Evolutionary conservation across 129 eudicot species (phyloP).

Genomic region (Flaveria robusta): DNA sequence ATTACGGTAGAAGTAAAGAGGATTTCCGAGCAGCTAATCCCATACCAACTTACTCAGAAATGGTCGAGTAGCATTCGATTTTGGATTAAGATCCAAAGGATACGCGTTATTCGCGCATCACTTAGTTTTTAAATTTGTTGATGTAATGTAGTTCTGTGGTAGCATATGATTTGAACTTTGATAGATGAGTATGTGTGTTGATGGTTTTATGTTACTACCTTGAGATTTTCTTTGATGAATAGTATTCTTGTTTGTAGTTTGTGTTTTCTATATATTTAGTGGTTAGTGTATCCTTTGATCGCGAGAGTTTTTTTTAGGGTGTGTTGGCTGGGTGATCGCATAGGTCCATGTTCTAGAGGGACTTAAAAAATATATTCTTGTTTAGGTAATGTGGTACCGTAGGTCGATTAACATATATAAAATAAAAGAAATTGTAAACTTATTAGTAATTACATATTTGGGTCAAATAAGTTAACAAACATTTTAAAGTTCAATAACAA

Average conservation of each 20-base stretch:
- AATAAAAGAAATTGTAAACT: too few relatives aligned
- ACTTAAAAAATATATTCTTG: too few relatives aligned
- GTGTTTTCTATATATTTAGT: not conserved
- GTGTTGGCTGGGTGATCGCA: too few relatives aligned
- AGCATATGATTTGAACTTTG: not conserved
- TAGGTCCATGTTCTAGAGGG: too few relatives aligned
- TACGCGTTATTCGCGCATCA: not conserved
- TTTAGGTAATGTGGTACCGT: too few relatives aligned
- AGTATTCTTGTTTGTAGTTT: not conserved
- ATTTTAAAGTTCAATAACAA: too few relatives aligned
- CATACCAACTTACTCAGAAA: slow-evolving; percentile 23
- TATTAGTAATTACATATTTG: too few relatives aligned
- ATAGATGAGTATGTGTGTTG: slow-evolving; percentile 15
- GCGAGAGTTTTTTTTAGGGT: too few relatives aligned
- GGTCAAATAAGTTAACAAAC: too few relatives aligned
- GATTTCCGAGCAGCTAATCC: slow-evolving; percentile 59
- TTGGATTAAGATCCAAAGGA: not conserved
- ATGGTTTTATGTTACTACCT: not conserved
- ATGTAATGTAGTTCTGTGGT: not conserved
- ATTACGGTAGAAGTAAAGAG: slow-evolving; percentile 86
- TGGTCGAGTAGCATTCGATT: not conserved
- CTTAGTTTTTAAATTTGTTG: not conserved
- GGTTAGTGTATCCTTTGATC: not conserved
- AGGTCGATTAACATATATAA: too few relatives aligned
- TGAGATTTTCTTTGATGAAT: not conserved